phyloP scores from a whole-genome alignment of 2,329 filamentous ascomycete genomes.

The Xylariales sp. region DNA sequence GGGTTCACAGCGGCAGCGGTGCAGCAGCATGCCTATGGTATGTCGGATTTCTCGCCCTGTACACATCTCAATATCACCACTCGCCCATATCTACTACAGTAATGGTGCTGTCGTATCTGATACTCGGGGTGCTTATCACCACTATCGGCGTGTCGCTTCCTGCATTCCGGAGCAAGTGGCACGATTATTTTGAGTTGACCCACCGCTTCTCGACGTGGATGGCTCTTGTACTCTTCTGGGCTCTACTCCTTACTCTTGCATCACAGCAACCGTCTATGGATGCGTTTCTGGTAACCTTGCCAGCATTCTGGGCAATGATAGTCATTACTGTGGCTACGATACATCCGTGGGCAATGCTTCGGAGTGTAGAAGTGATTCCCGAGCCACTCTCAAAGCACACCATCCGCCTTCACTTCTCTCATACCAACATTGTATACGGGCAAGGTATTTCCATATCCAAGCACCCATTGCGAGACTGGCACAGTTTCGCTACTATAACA shows the following conservation, averaged over 20 bases:
- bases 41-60: constrained; percentile 18
- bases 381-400: constrained; percentile 70
- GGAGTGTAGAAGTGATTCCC: constrained; percentile 60
- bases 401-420: constrained; percentile 64
- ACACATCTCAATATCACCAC: background rate
- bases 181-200: constrained; percentile 65
- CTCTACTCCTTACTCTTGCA: constrained; percentile 60
- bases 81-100: background rate
- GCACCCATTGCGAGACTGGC: constrained; percentile 65
- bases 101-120: constrained; percentile 29
- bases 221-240: constrained; percentile 61
- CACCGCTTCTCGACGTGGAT: constrained; percentile 73
- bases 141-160: constrained; percentile 64
- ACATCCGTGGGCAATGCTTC: constrained; percentile 69
- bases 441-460: constrained; percentile 57
- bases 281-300: constrained; percentile 29
- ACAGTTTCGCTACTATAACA: constrained; percentile 73
- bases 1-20: constrained; percentile 47
- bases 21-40: constrained; percentile 48
- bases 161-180: constrained; percentile 59
- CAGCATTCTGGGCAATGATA: constrained; percentile 63
- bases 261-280: constrained; percentile 35
- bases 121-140: constrained; percentile 64
- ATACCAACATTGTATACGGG: constrained; percentile 54
- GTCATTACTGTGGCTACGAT: constrained; percentile 61